A percentile compares a stretch with the other conserved stretches of the same genome.
Conservation (phyloP, 257 asterid genomes). For the Solanum pimpinellifolium region DNA sequence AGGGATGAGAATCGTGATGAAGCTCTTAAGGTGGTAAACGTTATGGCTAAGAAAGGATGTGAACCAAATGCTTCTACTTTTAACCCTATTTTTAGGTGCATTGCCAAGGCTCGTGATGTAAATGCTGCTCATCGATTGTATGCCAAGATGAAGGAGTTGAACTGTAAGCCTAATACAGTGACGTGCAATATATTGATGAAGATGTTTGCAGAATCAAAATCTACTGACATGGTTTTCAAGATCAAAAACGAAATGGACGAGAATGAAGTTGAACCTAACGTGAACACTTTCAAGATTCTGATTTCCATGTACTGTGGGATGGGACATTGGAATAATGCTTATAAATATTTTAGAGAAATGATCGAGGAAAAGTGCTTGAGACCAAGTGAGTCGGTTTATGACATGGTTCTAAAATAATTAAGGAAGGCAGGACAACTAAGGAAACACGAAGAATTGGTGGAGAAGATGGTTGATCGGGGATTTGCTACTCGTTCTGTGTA, state of each 20-base stretch:
- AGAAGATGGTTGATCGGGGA: constrained; percentile 70
- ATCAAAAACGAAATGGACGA: constrained; percentile 78
- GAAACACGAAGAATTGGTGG: constrained; percentile 79
- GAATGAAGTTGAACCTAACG: constrained; percentile 67
- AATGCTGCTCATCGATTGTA: constrained; percentile 71
- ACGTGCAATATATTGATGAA: constrained; percentile 76
- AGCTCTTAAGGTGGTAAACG: constrained; percentile 58
- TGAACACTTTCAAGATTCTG: constrained; percentile 56
- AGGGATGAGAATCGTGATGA: constrained; percentile 67
- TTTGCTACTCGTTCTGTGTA: constrained; percentile 6
- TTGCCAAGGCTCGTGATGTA: constrained; percentile 57
- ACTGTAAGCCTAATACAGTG: constrained; percentile 51
- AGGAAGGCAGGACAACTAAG: constrained; percentile 78
- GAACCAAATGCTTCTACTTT: constrained; percentile 51
- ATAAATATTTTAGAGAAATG: constrained; percentile 66
- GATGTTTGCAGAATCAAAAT: constrained; percentile 68
- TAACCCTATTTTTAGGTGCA: constrained; percentile 69
- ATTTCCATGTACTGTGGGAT: constrained; percentile 60
- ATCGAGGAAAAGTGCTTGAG: constrained; percentile 63
- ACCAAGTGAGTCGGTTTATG: constrained; percentile 48
- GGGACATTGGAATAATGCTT: constrained; percentile 93
- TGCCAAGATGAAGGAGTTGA: constrained; percentile 62
- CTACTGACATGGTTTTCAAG: constrained; percentile 82
- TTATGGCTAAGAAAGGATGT: constrained; percentile 59
- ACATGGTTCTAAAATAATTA: constrained; percentile 64